Conservation (phyloP, 2,329 filamentous ascomycete genomes). For the Ophiostoma ulmi region DNA sequence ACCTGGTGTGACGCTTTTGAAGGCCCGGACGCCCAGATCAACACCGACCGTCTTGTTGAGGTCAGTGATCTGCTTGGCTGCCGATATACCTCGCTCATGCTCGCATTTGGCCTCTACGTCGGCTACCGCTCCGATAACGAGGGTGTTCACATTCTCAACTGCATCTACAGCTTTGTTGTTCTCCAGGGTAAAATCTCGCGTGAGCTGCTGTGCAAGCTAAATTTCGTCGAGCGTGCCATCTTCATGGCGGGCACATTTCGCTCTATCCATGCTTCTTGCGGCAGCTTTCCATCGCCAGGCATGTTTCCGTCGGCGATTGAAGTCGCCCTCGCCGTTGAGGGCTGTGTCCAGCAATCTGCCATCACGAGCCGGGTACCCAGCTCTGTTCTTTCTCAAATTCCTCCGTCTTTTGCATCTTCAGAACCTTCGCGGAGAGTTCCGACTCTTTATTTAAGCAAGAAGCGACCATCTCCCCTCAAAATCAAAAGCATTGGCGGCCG, state of each 20-base stretch:
- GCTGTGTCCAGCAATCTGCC: background rate
- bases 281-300: background rate
- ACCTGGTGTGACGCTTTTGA: slow-evolving; percentile 16
- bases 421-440: background rate
- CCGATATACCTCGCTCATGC: slow-evolving; percentile 14
- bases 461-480: background rate
- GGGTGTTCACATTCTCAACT: slow-evolving; percentile 11
- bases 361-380: background rate
- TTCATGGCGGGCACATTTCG: slow-evolving; percentile 13
- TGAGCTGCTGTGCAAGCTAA: background rate
- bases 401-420: background rate
- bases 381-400: background rate
- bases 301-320: slow-evolving; percentile 16
- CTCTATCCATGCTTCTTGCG: slow-evolving; percentile 8
- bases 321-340: slow-evolving; percentile 14
- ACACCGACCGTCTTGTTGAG: background rate
- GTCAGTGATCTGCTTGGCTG: slow-evolving; percentile 16
- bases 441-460: background rate
- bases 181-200: background rate
- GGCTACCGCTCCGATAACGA: background rate
- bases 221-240: slow-evolving; percentile 16
- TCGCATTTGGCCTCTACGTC: slow-evolving; percentile 14
- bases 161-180: slow-evolving; percentile 1
- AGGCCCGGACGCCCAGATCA: background rate
- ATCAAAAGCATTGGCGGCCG: background rate